phyloP scores from a whole-genome alignment of 352 stramenopile species.

The Pythium monospermum region DNA sequence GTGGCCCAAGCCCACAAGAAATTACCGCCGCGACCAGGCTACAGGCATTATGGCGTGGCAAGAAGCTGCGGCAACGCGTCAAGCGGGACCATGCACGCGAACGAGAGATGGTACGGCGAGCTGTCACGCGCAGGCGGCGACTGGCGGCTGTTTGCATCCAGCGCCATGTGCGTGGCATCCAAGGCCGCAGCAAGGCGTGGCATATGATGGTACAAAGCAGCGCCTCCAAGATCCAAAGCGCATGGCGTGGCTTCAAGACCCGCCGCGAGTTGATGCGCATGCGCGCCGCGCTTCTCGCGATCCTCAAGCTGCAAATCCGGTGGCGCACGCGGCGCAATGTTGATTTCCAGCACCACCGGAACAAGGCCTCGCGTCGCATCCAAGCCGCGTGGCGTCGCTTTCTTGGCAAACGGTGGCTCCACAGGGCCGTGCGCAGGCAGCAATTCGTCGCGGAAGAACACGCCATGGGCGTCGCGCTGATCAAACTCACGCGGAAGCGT shows the following conservation, averaged over 20 bases:
- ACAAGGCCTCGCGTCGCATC: slow-evolving; percentile 27
- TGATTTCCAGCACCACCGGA: slow-evolving; percentile 23
- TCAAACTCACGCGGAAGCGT: slow-evolving; percentile 37
- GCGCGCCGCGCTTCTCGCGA: slow-evolving; percentile 33
- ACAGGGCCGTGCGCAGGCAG: slow-evolving; percentile 30
- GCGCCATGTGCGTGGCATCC: slow-evolving; percentile 44
- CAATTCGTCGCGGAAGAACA: slow-evolving; percentile 52
- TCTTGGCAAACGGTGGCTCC: slow-evolving; percentile 35
- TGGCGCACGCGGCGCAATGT: slow-evolving; percentile 33
- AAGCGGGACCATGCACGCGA: slow-evolving; percentile 31
- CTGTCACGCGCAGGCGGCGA: slow-evolving; percentile 23
- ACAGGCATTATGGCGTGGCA: slow-evolving; percentile 49
- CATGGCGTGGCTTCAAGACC: slow-evolving; percentile 49
- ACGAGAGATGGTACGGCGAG: slow-evolving; percentile 25
- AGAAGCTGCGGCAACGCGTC: slow-evolving; percentile 32
- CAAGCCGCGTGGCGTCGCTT: slow-evolving; percentile 34
- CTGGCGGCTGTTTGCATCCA: slow-evolving; percentile 50
- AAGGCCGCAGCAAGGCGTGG: slow-evolving; percentile 39
- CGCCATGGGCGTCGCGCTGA: slow-evolving; percentile 40
- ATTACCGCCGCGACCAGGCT: slow-evolving; percentile 34
- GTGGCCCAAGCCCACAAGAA: slow-evolving; percentile 12
- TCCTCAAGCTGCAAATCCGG: slow-evolving; percentile 43
- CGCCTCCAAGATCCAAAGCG: slow-evolving; percentile 42
- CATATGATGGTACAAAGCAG: slow-evolving; percentile 30
- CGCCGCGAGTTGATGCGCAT: slow-evolving; percentile 39